Evolutionary conservation across 2,329 filamentous ascomycete species (phyloP).

Genomic region (Colletotrichum cordylinicola): DNA sequence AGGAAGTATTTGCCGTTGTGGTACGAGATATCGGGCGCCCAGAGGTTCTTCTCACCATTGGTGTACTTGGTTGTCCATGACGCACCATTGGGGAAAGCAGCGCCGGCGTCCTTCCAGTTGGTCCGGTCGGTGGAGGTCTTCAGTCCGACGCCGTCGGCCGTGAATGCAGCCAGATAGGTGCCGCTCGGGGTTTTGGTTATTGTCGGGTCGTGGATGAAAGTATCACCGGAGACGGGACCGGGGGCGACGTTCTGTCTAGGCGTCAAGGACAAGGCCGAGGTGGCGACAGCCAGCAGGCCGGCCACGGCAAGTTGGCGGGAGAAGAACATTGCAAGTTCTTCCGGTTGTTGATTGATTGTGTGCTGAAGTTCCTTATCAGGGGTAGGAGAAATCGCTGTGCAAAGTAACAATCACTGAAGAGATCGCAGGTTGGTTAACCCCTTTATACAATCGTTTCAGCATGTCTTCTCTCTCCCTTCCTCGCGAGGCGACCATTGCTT

Average conservation of each 20-base stretch:
- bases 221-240: constrained; percentile 29
- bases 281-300: not conserved
- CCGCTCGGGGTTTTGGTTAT: constrained; percentile 32
- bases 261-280: not conserved
- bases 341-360: not conserved
- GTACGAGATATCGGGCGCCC: constrained; percentile 60
- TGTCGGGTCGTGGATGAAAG: constrained; percentile 32
- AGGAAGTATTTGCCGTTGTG: constrained; percentile 34
- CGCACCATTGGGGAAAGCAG: constrained; percentile 34
- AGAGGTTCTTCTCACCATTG: constrained; percentile 34
- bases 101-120: constrained; percentile 31
- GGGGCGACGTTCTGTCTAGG: constrained; percentile 18
- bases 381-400: not conserved
- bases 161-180: constrained; percentile 32
- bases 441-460: not conserved
- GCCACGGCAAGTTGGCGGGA: not conserved
- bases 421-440: not conserved
- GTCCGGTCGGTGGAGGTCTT: constrained; percentile 39
- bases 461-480: not conserved
- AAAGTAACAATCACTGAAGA: accelerated
- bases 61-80: constrained; percentile 36
- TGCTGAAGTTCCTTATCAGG: not conserved
- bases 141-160: constrained; percentile 30
- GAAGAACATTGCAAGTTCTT: not conserved
- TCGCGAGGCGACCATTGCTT: not conserved